Percentiles rank a stretch among this genome's conserved stretches.
phyloP scores from a whole-genome alignment of 2,329 filamentous ascomycete genomes.

The Ceratocystis huliohia region DNA sequence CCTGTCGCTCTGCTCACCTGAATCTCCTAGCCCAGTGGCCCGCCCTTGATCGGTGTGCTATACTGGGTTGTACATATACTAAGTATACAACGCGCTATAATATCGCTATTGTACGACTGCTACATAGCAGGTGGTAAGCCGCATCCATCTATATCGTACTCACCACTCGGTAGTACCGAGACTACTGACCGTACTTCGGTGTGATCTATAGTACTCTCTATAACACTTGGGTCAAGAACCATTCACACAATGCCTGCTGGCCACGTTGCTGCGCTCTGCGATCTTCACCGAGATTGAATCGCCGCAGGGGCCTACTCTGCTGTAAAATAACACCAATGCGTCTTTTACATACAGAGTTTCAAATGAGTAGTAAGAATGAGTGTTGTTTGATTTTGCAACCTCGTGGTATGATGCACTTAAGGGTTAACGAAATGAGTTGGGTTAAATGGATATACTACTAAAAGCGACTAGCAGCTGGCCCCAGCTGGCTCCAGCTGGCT shows the following conservation, averaged over 20 bases:
- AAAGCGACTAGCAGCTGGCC: not conserved
- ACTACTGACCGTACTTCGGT: constrained; percentile 3
- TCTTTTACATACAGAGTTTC: not conserved
- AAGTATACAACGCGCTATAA: not conserved
- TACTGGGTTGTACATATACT: not conserved
- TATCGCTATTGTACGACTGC: not conserved
- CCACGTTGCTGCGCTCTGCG: not conserved
- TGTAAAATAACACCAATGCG: not conserved
- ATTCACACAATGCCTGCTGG: not conserved
- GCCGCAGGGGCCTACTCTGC: not conserved
- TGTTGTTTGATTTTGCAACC: too few relatives aligned
- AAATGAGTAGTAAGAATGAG: too few relatives aligned
- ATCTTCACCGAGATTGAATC: not conserved
- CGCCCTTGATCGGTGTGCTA: constrained; percentile 5
- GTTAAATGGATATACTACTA: not conserved
- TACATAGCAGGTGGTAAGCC: not conserved
- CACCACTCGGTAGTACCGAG: not conserved
- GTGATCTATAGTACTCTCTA: not conserved
- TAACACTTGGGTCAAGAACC: not conserved
- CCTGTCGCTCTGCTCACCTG: constrained; percentile 3
- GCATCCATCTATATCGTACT: not conserved
- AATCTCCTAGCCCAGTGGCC: not conserved
- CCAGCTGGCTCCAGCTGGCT: not conserved
- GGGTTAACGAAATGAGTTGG: not conserved
- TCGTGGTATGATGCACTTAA: not conserved